Conservation (phyloP, 2,329 filamentous ascomycete species). For the Diaporthe humulicola region DNA sequence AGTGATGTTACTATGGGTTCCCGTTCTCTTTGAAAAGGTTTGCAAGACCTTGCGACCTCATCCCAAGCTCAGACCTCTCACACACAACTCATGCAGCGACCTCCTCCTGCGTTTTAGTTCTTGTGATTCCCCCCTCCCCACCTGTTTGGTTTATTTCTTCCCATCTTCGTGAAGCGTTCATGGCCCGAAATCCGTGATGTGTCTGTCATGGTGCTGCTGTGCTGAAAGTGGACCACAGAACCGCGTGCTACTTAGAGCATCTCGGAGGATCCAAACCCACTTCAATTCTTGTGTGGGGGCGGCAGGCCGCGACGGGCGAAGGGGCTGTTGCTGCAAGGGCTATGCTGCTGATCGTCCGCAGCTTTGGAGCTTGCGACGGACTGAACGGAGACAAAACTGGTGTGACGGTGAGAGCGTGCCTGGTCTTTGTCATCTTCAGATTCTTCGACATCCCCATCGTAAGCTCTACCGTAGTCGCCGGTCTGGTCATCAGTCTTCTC, state of each 20-base stretch:
- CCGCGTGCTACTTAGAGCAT: rapidly evolving
- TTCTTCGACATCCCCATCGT: not conserved
- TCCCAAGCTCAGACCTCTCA: not conserved
- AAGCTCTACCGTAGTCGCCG: not conserved
- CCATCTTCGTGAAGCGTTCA: too few species aligned
- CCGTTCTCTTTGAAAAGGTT: not conserved
- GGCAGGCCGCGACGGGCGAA: not conserved
- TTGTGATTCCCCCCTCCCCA: too few species aligned
- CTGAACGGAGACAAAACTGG: not conserved
- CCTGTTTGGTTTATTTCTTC: not conserved
- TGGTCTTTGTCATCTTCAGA: too few species aligned
- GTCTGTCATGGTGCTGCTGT: too few species aligned
- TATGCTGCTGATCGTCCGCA: not conserved
- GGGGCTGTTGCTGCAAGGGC: not conserved
- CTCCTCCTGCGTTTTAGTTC: too few species aligned
- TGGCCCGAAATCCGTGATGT: too few species aligned
- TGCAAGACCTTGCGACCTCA: not conserved
- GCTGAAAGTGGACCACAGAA: not conserved
- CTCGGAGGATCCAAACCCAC: not conserved
- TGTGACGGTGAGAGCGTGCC: not conserved
- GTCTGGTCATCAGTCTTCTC: not conserved
- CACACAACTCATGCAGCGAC: not conserved
- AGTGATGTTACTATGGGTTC: not conserved
- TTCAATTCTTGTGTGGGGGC: not conserved
- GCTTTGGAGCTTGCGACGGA: not conserved